These are phyloP conservation scores for Sporothrix brunneoviolacea DNA, from an alignment of 2,329 filamentous ascomycete species.

Conservation along the genomic window DNA sequence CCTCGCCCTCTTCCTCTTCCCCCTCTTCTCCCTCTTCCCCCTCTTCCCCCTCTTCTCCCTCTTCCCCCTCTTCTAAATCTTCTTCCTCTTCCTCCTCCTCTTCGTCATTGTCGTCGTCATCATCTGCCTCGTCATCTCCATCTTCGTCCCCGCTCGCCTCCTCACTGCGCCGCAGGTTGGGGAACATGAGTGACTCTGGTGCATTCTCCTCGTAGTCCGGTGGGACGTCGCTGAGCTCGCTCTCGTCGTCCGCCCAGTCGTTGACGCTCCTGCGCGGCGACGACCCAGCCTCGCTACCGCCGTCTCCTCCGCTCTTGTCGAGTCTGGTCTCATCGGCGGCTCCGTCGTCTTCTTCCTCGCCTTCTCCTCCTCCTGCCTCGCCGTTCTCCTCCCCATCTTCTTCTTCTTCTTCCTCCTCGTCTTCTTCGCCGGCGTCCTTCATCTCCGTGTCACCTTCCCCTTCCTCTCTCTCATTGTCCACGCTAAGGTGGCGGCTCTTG, in stretches of 20 bases:
- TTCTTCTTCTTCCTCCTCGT: constrained; percentile 24
- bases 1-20: background rate
- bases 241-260: constrained; percentile 62
- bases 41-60: constrained; percentile 14
- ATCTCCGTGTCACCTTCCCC: constrained; percentile 21
- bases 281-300: constrained; percentile 28
- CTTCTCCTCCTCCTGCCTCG: background rate
- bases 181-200: constrained; percentile 47
- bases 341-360: constrained; percentile 23
- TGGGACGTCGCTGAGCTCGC: constrained; percentile 60
- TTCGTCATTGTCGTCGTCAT: background rate
- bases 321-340: constrained; percentile 25
- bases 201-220: constrained; percentile 52
- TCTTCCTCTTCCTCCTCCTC: background rate
- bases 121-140: constrained; percentile 21
- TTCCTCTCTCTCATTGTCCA: constrained; percentile 11
- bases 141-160: constrained; percentile 21
- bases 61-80: background rate
- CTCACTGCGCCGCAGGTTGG: constrained; percentile 37
- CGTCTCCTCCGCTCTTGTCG: too few relatives aligned
- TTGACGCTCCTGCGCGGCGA: constrained; percentile 55
- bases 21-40: constrained; percentile 20
- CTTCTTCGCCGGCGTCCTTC: constrained; percentile 28
- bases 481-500: constrained; percentile 17
- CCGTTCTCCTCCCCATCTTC: constrained; percentile 11